Percentiles rank a stretch among this genome's conserved stretches.
These are phyloP conservation scores for Spathaspora arborariae DNA, from an alignment of 805 yeast species.

Conservation along the genomic window DNA sequence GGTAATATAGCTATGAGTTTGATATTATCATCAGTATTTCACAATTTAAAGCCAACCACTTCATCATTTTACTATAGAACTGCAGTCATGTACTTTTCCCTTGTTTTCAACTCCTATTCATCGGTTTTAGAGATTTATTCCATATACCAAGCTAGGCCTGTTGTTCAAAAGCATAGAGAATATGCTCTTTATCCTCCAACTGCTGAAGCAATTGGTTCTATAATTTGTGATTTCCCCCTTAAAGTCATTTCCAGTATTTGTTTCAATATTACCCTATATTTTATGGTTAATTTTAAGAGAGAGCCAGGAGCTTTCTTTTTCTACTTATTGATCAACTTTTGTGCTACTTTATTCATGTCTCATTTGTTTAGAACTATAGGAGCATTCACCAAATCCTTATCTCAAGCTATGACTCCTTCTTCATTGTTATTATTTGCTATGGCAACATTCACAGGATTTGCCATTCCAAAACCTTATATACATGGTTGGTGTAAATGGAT, in stretches of 20 bases:
- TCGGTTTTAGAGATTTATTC: slow-evolving; percentile 54
- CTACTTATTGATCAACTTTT: slow-evolving; percentile 40
- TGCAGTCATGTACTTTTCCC: slow-evolving; percentile 65
- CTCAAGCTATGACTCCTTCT: slow-evolving; percentile 59
- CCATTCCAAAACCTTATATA: slow-evolving; percentile 53
- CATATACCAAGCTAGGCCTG: slow-evolving; percentile 51
- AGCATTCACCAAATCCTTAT: slow-evolving; percentile 42
- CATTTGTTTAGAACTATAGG: slow-evolving; percentile 54
- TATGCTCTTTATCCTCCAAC: slow-evolving; percentile 58
- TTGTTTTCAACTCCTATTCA: slow-evolving; percentile 59
- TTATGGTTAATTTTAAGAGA: slow-evolving; percentile 51
- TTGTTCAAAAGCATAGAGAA: slow-evolving; percentile 56
- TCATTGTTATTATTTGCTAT: slow-evolving; percentile 46
- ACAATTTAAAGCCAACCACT: slow-evolving; percentile 43
- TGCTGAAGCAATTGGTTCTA: slow-evolving; percentile 62
- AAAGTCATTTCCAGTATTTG: slow-evolving; percentile 40
- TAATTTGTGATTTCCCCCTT: slow-evolving; percentile 56
- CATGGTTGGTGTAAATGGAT: slow-evolving; percentile 68
- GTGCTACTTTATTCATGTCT: slow-evolving; percentile 50
- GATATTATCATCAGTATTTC: slow-evolving; percentile 55
- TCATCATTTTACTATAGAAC: slow-evolving; percentile 52
- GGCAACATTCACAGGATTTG: slow-evolving; percentile 55
- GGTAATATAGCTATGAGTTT: slow-evolving; percentile 53
- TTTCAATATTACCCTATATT: slow-evolving; percentile 50
- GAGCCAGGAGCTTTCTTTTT: slow-evolving; percentile 53